Percentiles rank a stretch among this genome's conserved stretches.
phyloP scores from a whole-genome alignment of 1,284 basidiomycete genomes.

The Ceratobasidium sp. region DNA sequence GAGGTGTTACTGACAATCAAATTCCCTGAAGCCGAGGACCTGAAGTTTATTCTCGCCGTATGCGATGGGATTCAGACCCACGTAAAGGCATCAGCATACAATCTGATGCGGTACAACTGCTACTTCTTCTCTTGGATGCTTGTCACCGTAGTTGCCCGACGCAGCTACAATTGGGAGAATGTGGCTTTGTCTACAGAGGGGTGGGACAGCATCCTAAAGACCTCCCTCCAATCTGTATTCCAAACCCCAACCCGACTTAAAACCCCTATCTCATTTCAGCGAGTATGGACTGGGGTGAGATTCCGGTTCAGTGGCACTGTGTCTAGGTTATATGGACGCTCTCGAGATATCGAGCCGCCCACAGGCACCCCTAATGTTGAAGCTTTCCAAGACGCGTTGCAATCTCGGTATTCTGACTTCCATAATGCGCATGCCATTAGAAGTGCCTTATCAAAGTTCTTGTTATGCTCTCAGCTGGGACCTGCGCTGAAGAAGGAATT shows the following conservation, averaged over 20 bases:
- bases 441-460: no score
- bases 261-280: no score
- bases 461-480: no score
- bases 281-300: background rate
- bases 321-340: no score
- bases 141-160: background rate
- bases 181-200: background rate
- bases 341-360: no score
- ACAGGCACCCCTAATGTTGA: no score
- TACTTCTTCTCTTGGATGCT: slow-evolving; percentile 37
- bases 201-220: background rate
- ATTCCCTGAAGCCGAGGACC: slow-evolving; percentile 2
- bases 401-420: no score
- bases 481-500: no score
- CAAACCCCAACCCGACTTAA: no score
- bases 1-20: slow-evolving; percentile 2
- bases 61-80: slow-evolving; percentile 10
- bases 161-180: background rate
- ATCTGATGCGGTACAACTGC: slow-evolving; percentile 20
- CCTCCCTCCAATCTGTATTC: background rate
- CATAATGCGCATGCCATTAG: no score
- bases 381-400: no score
- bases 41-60: slow-evolving; percentile 8
- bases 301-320: background rate
- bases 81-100: background rate